Evolutionary conservation across 1,139 yeast species (phyloP), one percentile per base, ranked within the genome.

Genomic region (Candida labiduridarum): DNA sequence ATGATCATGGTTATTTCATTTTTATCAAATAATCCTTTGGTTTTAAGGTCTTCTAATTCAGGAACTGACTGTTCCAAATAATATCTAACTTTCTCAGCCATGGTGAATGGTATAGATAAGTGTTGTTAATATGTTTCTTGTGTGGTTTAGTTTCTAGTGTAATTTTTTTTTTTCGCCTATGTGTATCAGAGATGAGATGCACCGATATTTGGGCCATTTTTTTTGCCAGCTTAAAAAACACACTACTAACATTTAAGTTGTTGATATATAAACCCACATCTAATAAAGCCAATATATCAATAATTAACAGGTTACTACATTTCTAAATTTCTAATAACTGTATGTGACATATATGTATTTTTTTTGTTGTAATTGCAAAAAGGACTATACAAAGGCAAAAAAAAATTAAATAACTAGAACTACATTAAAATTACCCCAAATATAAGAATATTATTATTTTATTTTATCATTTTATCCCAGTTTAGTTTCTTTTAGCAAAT

Each of bases 401-500:
- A 46, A 35, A 46, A 35, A 15, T 38, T 30, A 44, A 44, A 44
- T 44, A 44, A 44, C 47, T 44, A 44, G 42, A 44, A 38, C 30
- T 36, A 44, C 42, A 36, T 36, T 44, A 44, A 35, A 44, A 33
- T 34, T 41, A 30, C 45, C 49, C 44, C 38, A 36, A 33, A 22
- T 31, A 33, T 18, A 46, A 41, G 39, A 40, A 31, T 14, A n/a
- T 27, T 35, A 15, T 36, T 31, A 38, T 39, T 4, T 44, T 27
- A 19, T 27, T 18, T 19, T 38, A 27, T 19, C 34, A 25, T 41
- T 40, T 40, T 29, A 29, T 31, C 45, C 41, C 25, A 46, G 45
- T 46, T 83, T 89, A 89, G 84, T 82, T 83, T 85, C 94, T 87
- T 87, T 89, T 90, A 81, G 94, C 89, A 89, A 81, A 89, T 85